A percentile compares a stretch with the other conserved stretches of the same genome.
Conservation (phyloP, 306 rosid genomes). For the Trichosanthes truncata region DNA sequence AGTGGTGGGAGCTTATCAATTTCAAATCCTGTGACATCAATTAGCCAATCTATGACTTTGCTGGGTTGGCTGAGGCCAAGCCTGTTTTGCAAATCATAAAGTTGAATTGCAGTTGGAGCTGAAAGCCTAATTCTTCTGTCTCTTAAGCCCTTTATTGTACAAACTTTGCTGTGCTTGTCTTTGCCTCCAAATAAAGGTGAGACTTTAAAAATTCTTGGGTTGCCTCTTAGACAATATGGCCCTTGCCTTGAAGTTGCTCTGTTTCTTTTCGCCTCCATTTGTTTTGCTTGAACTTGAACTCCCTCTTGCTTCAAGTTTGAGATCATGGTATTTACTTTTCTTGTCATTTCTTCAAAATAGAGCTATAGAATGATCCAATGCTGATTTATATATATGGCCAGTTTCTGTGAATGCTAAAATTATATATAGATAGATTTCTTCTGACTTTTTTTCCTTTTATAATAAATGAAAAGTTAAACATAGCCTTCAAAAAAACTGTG, state of each 20-base stretch:
- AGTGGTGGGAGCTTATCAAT: conserved; percentile 85
- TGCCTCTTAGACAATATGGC: conserved; percentile 43
- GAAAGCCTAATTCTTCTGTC: conserved; percentile 79
- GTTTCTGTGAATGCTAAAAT: not conserved
- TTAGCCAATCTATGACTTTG: conserved; percentile 82
- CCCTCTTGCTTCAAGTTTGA: not conserved
- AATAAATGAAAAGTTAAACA: not conserved
- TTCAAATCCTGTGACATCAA: conserved; percentile 50
- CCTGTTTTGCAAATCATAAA: conserved; percentile 70
- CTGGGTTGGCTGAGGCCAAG: conserved; percentile 76
- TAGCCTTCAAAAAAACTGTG: too few relatives aligned
- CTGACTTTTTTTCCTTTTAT: not conserved
- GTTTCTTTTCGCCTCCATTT: not conserved
- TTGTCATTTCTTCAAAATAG: not conserved
- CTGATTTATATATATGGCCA: not conserved
- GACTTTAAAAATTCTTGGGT: conserved; percentile 71
- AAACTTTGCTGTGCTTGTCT: conserved; percentile 85
- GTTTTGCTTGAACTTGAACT: not conserved
- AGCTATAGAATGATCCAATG: not conserved
- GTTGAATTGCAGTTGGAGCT: conserved; percentile 66
- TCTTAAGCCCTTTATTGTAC: conserved; percentile 65
- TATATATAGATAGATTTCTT: not conserved
- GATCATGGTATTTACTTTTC: not conserved
- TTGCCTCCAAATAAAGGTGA: conserved; percentile 71
- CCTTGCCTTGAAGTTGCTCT: conserved; percentile 43